phyloP scores from a whole-genome alignment of 805 yeast species.

The Yarrowia phangngaensis region DNA sequence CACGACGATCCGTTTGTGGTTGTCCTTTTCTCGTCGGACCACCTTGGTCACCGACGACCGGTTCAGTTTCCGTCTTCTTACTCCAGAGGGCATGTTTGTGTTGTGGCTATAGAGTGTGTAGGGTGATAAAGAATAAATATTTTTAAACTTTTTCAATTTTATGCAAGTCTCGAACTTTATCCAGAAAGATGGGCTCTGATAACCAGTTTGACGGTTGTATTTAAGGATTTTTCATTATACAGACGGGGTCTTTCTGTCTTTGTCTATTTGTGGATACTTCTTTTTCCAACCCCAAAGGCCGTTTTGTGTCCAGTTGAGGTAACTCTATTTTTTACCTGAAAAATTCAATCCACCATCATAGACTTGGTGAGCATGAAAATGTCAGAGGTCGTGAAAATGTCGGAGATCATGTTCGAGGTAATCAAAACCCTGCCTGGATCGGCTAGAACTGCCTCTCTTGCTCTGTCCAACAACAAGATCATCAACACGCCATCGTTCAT shows the following conservation, averaged over 20 bases:
- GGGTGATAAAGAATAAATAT: constrained; percentile 1
- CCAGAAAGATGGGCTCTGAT: too few relatives aligned
- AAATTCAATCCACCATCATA: too few relatives aligned
- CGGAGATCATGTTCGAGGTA: constrained; percentile 16
- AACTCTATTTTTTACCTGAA: too few relatives aligned
- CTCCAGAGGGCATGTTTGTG: constrained; percentile 44
- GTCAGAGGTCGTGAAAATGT: constrained; percentile 21
- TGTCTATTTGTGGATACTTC: too few relatives aligned
- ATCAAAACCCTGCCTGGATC: not conserved
- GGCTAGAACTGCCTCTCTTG: constrained; percentile 11
- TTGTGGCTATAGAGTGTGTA: constrained; percentile 1
- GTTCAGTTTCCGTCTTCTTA: constrained; percentile 81
- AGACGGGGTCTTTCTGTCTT: too few relatives aligned
- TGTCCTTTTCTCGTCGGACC: constrained; percentile 67
- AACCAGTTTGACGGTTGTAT: too few relatives aligned
- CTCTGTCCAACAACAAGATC: constrained; percentile 6
- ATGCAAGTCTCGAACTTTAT: too few relatives aligned
- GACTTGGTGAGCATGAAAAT: too few relatives aligned
- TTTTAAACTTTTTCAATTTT: constrained; percentile 4
- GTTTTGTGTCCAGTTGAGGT: too few relatives aligned
- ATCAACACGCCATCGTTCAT: constrained; percentile 39
- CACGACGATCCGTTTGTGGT: constrained; percentile 61
- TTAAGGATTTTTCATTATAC: too few relatives aligned
- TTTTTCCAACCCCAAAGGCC: too few relatives aligned
- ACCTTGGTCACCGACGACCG: constrained; percentile 66